Evolutionary conservation across 306 rosid species (phyloP).

Genomic region (Quercus cerris): DNA sequence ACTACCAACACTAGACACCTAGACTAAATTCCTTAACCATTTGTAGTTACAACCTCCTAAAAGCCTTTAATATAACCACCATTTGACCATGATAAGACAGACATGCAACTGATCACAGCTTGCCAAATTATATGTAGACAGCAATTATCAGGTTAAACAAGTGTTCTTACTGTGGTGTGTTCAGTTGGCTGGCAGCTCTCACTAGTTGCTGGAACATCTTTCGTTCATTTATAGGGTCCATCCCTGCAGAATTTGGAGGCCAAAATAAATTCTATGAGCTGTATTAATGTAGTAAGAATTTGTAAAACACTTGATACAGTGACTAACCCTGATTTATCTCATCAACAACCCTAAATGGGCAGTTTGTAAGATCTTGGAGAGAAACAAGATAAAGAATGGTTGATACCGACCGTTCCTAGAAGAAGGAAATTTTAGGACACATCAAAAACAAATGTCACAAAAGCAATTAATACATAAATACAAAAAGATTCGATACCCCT

Average conservation of each 20-base stretch:
- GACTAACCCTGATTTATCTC: conserved; percentile 95
- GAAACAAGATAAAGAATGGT: conserved; percentile 96
- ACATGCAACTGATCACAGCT: background rate
- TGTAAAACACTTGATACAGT: background rate
- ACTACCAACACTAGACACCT: background rate
- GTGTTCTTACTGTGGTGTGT: conserved; percentile 83
- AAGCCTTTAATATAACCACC: background rate
- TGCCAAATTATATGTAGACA: background rate
- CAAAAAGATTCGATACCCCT: conserved; percentile 60
- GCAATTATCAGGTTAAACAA: background rate
- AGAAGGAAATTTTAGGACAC: conserved; percentile 17
- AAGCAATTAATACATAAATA: conserved; percentile 17
- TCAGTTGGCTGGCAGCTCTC: conserved; percentile 94
- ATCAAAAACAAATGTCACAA: background rate
- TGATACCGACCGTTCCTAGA: conserved; percentile 89
- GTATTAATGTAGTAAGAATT: conserved; percentile 15
- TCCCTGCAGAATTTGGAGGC: conserved; percentile 48
- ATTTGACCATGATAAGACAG: background rate
- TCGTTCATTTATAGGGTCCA: conserved; percentile 98
- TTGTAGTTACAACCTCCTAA: background rate
- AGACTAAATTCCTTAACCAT: background rate
- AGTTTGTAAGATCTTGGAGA: conserved; percentile 91
- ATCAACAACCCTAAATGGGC: conserved; percentile 98
- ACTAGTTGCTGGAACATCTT: conserved; percentile 99
- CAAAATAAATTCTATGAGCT: conserved; percentile 5